phyloP scores from a whole-genome alignment of 768 basidiomycete genomes.

The Pisolithus tinctorius region DNA sequence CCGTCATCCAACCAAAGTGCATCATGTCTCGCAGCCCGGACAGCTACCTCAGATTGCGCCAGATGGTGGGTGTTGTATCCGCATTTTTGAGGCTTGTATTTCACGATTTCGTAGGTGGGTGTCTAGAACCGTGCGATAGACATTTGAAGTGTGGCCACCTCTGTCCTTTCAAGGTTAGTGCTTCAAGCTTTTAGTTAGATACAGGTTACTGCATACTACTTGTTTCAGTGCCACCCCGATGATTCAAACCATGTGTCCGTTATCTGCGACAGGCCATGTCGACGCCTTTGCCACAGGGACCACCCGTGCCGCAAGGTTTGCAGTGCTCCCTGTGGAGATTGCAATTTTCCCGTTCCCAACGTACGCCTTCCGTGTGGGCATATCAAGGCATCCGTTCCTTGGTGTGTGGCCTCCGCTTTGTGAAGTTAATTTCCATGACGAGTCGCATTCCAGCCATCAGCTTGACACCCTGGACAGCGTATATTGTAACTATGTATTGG shows the following conservation, averaged over 20 bases:
- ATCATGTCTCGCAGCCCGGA: constrained; percentile 44
- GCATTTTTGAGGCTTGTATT: not conserved
- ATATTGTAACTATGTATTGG: constrained; percentile 36
- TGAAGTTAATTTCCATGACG: not conserved
- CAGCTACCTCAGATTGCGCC: constrained; percentile 45
- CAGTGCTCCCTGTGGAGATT: constrained; percentile 45
- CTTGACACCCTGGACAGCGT: constrained; percentile 39
- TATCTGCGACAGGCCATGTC: constrained; percentile 42
- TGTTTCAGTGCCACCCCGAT: constrained; percentile 53
- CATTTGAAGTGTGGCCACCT: constrained; percentile 55
- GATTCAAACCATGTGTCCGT: constrained; percentile 46
- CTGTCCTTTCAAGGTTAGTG: constrained; percentile 52
- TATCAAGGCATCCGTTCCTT: constrained; percentile 34
- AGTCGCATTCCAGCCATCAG: constrained; percentile 31
- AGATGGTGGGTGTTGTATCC: constrained; percentile 36
- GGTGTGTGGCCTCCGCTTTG: constrained; percentile 30
- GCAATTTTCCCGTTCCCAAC: constrained; percentile 38
- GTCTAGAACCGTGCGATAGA: constrained; percentile 48
- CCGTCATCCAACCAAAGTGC: constrained; percentile 40
- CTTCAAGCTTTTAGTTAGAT: not conserved
- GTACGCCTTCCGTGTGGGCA: constrained; percentile 59
- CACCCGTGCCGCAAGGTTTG: constrained; percentile 58
- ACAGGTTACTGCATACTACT: not conserved
- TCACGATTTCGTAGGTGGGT: constrained; percentile 41
- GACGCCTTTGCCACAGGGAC: constrained; percentile 42